Evolutionary conservation across 2,329 filamentous ascomycete species (phyloP).

Genomic region (Neodidymelliopsis sp.): DNA sequence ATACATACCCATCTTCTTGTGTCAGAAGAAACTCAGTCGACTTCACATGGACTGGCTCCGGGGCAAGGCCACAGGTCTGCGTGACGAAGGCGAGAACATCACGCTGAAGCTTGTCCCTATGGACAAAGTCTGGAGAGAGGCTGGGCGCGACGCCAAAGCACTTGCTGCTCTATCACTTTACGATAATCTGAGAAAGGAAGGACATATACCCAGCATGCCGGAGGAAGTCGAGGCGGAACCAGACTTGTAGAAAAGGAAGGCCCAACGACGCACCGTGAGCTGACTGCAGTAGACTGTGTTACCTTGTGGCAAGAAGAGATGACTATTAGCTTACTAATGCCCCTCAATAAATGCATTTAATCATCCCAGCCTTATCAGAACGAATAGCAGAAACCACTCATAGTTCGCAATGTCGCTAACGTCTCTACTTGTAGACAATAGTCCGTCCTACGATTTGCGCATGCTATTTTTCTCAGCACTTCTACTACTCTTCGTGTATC

Average conservation of each 20-base stretch:
- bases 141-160: constrained; percentile 63
- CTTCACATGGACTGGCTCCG: constrained; percentile 58
- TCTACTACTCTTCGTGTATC: not conserved
- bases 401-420: too few species aligned
- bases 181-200: constrained; percentile 58
- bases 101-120: constrained; percentile 63
- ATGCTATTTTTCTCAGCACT: not conserved
- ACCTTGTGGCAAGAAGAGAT: too few species aligned
- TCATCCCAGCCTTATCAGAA: too few species aligned
- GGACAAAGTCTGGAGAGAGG: constrained; percentile 62
- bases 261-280: too few species aligned
- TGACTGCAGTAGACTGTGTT: too few species aligned
- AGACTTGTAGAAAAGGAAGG: too few species aligned
- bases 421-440: too few species aligned
- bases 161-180: constrained; percentile 65
- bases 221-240: constrained; percentile 23
- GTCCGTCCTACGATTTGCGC: too few species aligned
- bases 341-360: too few species aligned
- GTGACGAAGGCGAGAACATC: constrained; percentile 65
- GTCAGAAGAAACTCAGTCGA: constrained; percentile 60
- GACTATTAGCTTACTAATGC: too few species aligned
- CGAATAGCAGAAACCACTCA: too few species aligned
- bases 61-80: constrained; percentile 62
- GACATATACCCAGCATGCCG: constrained; percentile 47
- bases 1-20: constrained; percentile 64